Base-by-base conservation (phyloP, 2,329 filamentous ascomycete species). In the Phaeosphaeriaceae sp. region DNA sequence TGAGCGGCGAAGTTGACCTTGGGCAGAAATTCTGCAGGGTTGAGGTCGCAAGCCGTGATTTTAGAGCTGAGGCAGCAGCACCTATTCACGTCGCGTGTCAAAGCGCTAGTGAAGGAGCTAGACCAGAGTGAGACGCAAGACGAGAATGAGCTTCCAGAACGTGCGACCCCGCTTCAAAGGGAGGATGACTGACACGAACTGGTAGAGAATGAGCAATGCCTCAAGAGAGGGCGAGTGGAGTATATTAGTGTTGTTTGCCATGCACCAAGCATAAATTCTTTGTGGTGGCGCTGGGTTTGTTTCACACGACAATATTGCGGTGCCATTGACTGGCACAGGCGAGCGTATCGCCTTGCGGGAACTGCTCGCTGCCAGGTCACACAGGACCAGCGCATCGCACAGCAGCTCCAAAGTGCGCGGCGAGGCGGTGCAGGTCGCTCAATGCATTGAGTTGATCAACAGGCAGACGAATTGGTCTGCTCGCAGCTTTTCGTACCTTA, bases 41-140 rank as follows among this genome's bases (percentile, higher is more conserved):
- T 6, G 21, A 5, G 25, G 27, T 21, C 10, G 21, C 11, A 21
- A 42, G 15, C 27, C 48, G 42, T 25, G 48, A 13, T 48, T 42
- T 42, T 42, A 20, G 33, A 58, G 57, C 54, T 60, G 57, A 61
- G 54, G 58, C 58, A 55, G 40, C 54, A 61, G 54, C 54, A 33
- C 50, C 19, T 19, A 36, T 20, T 45, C 36, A 21, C 25, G 21
- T 27, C 27, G 19, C 15, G 19, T 20, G 21, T 21, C 19, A 10
- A 15, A 4, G n/a, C 41, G 42, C 10, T 45, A 20, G 42, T 20
- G 42, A 36, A 36, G 7, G 42, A 13, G 42, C 21, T 22, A 27
- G 46, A 41, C 20, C 48, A 40, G 33, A 56, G 53, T 49, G 51
- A 47, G 54, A 48, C 42, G 42, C 42, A 9, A 45, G 42, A 21